Evolutionary conservation across 192 early-diverging fungal genomes (phyloP).

Genomic region (Blastocladiella britannica): DNA sequence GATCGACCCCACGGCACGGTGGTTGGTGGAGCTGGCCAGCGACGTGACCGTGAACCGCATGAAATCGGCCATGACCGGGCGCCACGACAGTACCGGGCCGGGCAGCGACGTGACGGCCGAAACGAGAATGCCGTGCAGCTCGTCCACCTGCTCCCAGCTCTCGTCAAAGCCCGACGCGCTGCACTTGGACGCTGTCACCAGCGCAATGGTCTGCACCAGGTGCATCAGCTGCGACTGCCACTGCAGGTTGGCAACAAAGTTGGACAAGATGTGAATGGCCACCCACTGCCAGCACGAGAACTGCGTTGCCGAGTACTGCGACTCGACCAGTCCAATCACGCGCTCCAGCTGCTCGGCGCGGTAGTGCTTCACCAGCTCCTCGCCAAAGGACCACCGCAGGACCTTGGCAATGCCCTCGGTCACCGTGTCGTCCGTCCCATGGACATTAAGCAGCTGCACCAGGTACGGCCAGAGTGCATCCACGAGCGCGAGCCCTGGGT

Average conservation of each 20-base stretch:
- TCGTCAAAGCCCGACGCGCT: not conserved
- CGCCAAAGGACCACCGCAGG: slow-evolving; percentile 15
- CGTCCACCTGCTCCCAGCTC: not conserved
- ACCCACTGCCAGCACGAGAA: not conserved
- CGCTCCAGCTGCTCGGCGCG: not conserved
- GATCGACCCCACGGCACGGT: not conserved
- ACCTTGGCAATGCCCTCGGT: slow-evolving; percentile 20
- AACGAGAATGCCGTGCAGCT: not conserved
- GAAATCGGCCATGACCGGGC: not conserved
- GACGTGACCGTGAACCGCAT: not conserved
- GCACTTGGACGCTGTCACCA: too few species aligned
- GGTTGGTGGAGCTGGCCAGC: not conserved
- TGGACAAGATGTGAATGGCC: not conserved
- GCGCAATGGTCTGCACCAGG: not conserved
- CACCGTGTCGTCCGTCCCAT: slow-evolving; percentile 8
- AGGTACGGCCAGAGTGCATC: slow-evolving; percentile 8
- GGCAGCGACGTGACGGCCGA: not conserved
- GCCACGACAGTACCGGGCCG: not conserved
- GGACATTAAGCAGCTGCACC: not conserved
- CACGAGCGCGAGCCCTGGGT: slow-evolving; percentile 13
- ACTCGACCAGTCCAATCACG: not conserved
- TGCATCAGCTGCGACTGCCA: not conserved
- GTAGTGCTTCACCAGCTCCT: slow-evolving; percentile 5
- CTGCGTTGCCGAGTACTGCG: not conserved
- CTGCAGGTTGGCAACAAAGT: not conserved